A percentile compares a stretch with the other conserved stretches of the same genome.
These are phyloP conservation scores for Cercospora sp. DNA, from an alignment of 2,329 filamentous ascomycete species.

Conservation along the genomic window DNA sequence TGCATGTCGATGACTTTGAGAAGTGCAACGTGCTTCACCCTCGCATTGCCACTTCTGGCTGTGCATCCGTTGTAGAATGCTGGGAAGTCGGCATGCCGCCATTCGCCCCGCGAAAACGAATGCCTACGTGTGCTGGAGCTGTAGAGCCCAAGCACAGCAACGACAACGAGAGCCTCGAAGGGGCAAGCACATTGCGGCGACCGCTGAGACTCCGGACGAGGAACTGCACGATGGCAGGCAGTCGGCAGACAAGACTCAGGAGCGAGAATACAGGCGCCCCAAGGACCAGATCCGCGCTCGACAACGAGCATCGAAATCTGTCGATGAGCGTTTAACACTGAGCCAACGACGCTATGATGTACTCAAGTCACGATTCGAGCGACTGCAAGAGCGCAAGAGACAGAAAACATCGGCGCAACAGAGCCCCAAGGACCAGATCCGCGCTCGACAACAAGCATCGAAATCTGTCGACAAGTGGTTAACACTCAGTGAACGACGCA, in stretches of 20 bases:
- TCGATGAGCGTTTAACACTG: background rate
- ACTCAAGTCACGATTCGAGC: background rate
- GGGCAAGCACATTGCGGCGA: background rate
- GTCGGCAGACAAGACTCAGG: background rate
- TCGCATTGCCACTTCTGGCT: background rate
- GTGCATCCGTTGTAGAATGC: constrained; percentile 14
- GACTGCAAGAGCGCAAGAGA: background rate
- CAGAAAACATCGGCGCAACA: background rate
- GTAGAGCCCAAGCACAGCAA: constrained; percentile 17
- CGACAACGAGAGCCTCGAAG: background rate
- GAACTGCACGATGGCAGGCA: background rate
- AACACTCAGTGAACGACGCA: background rate
- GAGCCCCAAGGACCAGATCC: background rate
- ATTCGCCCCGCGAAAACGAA: constrained; percentile 15
- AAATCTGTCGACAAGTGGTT: background rate
- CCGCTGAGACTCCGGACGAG: background rate
- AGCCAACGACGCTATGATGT: background rate
- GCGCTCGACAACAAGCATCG: background rate
- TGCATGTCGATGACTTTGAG: background rate
- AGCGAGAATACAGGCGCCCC: background rate
- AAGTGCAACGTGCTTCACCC: background rate
- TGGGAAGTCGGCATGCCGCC: constrained; percentile 21
- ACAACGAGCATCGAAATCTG: background rate
- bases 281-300: background rate
- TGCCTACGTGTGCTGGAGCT: constrained; percentile 31